Conservation (phyloP, 225 moss, liverwort and hornwort genomes). For the Pseudoscleropodium purum region DNA sequence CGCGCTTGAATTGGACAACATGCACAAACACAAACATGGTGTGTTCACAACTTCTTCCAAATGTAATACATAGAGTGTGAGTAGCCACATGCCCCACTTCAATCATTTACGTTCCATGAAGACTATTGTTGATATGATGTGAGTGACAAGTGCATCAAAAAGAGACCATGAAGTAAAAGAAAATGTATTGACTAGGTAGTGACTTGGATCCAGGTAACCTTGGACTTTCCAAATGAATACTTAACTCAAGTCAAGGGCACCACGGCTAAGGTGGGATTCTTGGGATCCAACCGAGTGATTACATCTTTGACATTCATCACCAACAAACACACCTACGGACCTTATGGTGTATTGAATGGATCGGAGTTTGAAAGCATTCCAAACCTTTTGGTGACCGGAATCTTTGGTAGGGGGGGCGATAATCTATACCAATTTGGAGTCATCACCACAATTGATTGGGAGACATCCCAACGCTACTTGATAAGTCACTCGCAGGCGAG, state of each 20-base stretch:
- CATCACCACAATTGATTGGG: not conserved
- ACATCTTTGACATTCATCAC: not conserved
- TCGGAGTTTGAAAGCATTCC: not conserved
- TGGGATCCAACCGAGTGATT: not conserved
- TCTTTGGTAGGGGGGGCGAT: not conserved
- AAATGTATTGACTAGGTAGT: not conserved
- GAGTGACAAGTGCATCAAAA: not conserved
- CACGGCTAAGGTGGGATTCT: not conserved
- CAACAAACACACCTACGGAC: not conserved
- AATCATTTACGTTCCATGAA: not conserved
- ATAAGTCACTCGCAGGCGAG: accelerated
- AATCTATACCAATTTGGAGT: not conserved
- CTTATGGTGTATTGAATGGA: not conserved
- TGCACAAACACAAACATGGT: not conserved
- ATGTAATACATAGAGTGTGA: accelerated
- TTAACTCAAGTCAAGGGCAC: not conserved
- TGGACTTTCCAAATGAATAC: not conserved
- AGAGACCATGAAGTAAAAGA: not conserved
- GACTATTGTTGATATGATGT: not conserved
- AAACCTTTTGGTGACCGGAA: not conserved
- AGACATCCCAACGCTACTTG: not conserved
- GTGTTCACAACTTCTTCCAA: not conserved
- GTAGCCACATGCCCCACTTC: not conserved
- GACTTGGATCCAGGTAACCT: not conserved
- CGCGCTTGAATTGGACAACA: not conserved